Base-by-base conservation (phyloP, 2,329 filamentous ascomycete species). In the Aschersonia sp. region DNA sequence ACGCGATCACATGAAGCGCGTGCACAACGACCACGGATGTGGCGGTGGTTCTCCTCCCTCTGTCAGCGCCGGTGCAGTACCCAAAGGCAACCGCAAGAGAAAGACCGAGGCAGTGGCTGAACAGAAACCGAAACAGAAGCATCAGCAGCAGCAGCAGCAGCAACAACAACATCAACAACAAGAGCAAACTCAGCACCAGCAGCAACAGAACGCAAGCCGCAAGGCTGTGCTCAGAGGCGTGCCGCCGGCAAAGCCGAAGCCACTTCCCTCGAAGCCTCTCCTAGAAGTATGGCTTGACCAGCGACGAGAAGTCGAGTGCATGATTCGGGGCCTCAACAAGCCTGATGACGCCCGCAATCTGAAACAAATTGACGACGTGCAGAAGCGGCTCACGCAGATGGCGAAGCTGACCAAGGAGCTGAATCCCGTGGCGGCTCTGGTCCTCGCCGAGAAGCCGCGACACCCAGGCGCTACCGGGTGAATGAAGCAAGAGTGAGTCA, bases 1-100 rank as follows among this genome's bases (percentile, higher is more conserved):
- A 47, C 82, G 84, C 65, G 90, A 97, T 68, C 90, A 97, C 73
- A 95, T 95, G 89, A 87, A 87, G 69, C 83, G 90, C 52, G 89
- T 95, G 6, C 90, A 97, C 69, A 81, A 81, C 54, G 76, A 79
- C 58, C 70, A 71, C 51, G 68, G 70, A 42, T 66, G 64, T 53
- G 58, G 65, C 41, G 56, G 57, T 42, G 66, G 62, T 30, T 71
- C 73, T 35, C 66, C 69, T 7, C 61, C 67, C 8, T 58, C 65
- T 30, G 59, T 55, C 30, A 47, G 55, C 42, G 51, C 49, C 37
- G 55, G 54, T 32, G 29, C 8, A 30, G 56, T 63, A 40, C 59
- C 66, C 45, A 54, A 63, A 58, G 76, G 76, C 65, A 68, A 71
- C 52, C 72, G 74, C 54, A 78, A 78, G 71, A 67, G 74, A 50